These are phyloP conservation scores for Agapanthus africanus DNA, from an alignment of 106 monocot species.

Conservation along the genomic window DNA sequence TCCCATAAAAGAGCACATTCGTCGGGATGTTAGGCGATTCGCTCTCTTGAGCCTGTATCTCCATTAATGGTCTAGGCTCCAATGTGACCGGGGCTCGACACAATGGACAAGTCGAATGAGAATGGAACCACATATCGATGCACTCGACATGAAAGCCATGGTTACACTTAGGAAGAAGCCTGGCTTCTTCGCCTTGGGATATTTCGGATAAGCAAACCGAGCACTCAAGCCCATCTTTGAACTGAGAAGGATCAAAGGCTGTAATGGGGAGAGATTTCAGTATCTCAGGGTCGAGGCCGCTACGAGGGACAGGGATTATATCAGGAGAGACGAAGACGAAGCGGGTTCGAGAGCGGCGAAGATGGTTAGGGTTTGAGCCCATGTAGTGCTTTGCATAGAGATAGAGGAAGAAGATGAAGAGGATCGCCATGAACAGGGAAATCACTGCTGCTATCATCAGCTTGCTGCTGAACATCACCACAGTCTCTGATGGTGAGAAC, in stretches of 20 bases:
- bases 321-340: constrained; percentile 8
- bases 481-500: background rate
- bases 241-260: background rate
- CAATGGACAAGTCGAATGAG: constrained; percentile 48
- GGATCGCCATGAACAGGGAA: constrained; percentile 36
- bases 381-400: constrained; percentile 35
- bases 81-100: constrained; percentile 26
- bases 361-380: no score
- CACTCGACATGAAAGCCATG: constrained; percentile 61
- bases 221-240: constrained; percentile 12
- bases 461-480: constrained; percentile 24
- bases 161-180: constrained; percentile 49
- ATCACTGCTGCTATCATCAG: constrained; percentile 27
- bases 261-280: constrained; percentile 16
- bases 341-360: constrained; percentile 17
- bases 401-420: constrained; percentile 52
- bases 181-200: constrained; percentile 20
- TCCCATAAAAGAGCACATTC: constrained; percentile 10
- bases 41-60: background rate
- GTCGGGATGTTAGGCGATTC: background rate
- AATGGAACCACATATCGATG: constrained; percentile 63
- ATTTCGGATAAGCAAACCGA: constrained; percentile 21
- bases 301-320: background rate
- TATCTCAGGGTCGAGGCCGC: constrained; percentile 3
- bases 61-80: background rate